Percentiles rank a stretch among this genome's conserved stretches.
Conservation (phyloP, 148 eudicot species). For the Pouteria glomerata region DNA sequence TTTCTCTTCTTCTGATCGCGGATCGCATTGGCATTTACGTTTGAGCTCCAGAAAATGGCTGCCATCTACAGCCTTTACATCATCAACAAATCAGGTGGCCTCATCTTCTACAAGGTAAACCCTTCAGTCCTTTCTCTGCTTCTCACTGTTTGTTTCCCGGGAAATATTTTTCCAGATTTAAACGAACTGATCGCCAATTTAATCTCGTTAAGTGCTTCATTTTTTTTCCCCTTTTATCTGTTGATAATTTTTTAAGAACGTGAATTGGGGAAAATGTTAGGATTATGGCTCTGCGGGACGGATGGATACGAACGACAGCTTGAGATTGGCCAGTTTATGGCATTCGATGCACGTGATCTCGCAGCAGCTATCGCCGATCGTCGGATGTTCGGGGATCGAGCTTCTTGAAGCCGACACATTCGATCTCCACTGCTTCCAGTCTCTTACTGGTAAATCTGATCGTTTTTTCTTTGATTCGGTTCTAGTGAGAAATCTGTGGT, state of each 20-base stretch:
- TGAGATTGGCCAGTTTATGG: constrained; percentile 97
- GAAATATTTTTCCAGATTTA: neutral
- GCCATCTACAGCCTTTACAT: constrained; percentile 78
- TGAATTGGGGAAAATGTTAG: constrained; percentile 26
- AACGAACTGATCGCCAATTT: neutral
- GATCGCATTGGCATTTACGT: too few relatives aligned
- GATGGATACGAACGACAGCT: constrained; percentile 94
- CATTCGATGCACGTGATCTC: constrained; percentile 99
- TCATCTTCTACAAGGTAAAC: constrained; percentile 81
- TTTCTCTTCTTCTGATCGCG: too few relatives aligned
- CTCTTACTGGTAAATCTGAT: constrained; percentile 71
- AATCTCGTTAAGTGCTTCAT: neutral
- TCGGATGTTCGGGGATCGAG: constrained; percentile 72
- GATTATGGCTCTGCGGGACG: constrained; percentile 96
- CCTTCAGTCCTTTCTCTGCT: neutral
- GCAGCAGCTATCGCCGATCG: constrained; percentile 87
- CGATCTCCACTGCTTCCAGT: constrained; percentile 94
- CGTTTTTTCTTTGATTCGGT: neutral
- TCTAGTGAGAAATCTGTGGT: neutral
- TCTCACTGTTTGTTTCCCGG: neutral
- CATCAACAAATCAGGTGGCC: constrained; percentile 96
- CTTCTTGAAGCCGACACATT: constrained; percentile 92
- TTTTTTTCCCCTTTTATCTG: neutral
- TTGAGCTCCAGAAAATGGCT: constrained; percentile 68
- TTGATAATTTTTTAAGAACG: neutral